A percentile compares a stretch with the other conserved stretches of the same genome.
Conservation (phyloP, 768 basidiomycete species). For the Antrodiella citrinella region DNA sequence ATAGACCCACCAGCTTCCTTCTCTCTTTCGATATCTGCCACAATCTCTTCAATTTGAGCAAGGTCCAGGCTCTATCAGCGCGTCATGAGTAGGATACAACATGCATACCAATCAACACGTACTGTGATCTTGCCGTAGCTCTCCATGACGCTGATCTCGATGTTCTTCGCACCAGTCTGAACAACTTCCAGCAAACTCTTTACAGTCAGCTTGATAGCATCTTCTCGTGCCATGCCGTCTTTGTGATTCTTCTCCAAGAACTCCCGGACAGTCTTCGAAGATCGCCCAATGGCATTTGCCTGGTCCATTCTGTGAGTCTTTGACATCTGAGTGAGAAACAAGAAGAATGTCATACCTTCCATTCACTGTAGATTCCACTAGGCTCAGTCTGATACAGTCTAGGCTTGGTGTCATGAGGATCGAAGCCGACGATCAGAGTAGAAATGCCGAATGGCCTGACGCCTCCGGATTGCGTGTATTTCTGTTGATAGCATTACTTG, state of each 20-base stretch:
- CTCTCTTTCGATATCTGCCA: slow-evolving; percentile 89
- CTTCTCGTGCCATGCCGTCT: slow-evolving; percentile 81
- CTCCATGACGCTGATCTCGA: slow-evolving; percentile 98
- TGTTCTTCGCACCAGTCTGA: slow-evolving; percentile 99
- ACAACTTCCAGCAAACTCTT: slow-evolving; percentile 96
- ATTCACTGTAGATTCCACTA: slow-evolving; percentile 94
- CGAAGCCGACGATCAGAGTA: slow-evolving; percentile 93
- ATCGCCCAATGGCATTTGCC: slow-evolving; percentile 97
- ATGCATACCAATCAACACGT: slow-evolving; percentile 19
- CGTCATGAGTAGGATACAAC: slow-evolving; percentile 1
- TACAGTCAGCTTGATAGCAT: slow-evolving; percentile 89
- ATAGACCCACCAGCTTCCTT: slow-evolving; percentile 74
- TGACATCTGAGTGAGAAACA: background rate
- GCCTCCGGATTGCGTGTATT: slow-evolving; percentile 98
- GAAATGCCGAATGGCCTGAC: slow-evolving; percentile 98
- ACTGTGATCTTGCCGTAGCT: slow-evolving; percentile 90
- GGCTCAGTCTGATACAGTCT: slow-evolving; percentile 96
- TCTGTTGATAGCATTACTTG: slow-evolving; percentile 35
- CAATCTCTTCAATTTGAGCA: slow-evolving; percentile 84
- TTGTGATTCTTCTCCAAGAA: slow-evolving; percentile 98
- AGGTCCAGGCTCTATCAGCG: slow-evolving; percentile 68
- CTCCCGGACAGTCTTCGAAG: slow-evolving; percentile 96
- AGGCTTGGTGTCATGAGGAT: slow-evolving; percentile 83
- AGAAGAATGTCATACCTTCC: slow-evolving; percentile 64
- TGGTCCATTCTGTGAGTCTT: slow-evolving; percentile 36